Base-by-base conservation (phyloP, 495 filamentous ascomycete species). In the Xylaria cubensis region DNA sequence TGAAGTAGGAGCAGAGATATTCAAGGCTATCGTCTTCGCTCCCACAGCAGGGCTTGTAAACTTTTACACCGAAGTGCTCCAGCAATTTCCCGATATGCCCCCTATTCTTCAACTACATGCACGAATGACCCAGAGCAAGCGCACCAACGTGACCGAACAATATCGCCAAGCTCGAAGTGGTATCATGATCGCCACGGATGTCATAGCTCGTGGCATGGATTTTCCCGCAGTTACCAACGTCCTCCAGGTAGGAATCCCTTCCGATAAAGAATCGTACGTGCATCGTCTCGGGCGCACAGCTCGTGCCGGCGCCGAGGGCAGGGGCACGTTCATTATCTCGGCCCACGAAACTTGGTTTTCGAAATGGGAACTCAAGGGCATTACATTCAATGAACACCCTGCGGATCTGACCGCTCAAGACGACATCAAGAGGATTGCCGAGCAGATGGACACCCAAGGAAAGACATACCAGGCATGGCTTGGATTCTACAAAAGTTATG, bases 131-230 rank as follows among this genome's bases (percentile, higher is more conserved):
- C 91, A 92, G 77, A 78, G 72, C 53, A 82, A 80, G 44, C 85
- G 90, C 70, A 91, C 88, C 10, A 85, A 77, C 32, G 85, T 86
- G 21, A 92, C 90, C 5, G 84, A 87, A 19, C 81, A 84, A 24
- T 93, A 90, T 84, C 90, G 90, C 70, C 77, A 85, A 26, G 86
- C 87, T 0, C 76, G 76, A 5, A 79, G 80, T 36, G 85, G 87
- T 44, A 84, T 92, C 68, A 79, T 93, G 75, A 87, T 92, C 74
- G 91, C 91, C 44, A 88, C 88, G 19, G 91, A 93, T 77, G 90
- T 93, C 32, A 87, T 93, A 58, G 91, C 90, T 21, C 87, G 91
- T 65, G 91, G 91, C 39, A 92, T 94, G 90, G 91, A 94, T 78
- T 93, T 93, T 78, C 91, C 90, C 2, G 86, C 87, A 59, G 91